Evolutionary conservation across 2,329 filamentous ascomycete genomes (phyloP).

Genomic region (Ophiocordyceps camponoti-rufipedis): DNA sequence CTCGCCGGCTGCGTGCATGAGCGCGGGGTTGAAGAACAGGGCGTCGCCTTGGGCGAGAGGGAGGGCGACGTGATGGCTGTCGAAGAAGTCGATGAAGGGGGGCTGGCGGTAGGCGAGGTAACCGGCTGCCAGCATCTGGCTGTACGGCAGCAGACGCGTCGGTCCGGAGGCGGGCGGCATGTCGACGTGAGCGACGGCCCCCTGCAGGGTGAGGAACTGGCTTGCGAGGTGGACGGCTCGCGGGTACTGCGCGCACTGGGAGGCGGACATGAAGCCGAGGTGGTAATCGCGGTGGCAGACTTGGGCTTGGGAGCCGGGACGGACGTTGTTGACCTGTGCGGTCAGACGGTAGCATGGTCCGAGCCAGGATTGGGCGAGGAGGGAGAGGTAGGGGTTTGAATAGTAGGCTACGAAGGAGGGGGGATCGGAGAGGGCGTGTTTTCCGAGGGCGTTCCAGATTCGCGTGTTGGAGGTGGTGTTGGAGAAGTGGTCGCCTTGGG

Average conservation of each 20-base stretch:
- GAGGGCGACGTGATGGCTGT: conserved; percentile 30
- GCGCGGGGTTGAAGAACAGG: conserved; percentile 43
- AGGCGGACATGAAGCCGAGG: conserved; percentile 39
- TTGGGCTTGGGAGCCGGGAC: conserved; percentile 38
- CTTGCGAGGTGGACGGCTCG: conserved; percentile 32
- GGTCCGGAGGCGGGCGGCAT: conserved; percentile 41
- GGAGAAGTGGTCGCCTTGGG: conserved; percentile 39
- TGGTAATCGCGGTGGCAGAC: conserved; percentile 44
- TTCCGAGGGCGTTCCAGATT: conserved; percentile 50
- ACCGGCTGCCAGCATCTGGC: conserved; percentile 35
- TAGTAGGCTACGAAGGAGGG: conserved; percentile 37
- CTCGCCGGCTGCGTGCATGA: conserved; percentile 44
- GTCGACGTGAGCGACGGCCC: conserved; percentile 42
- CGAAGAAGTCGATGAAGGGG: conserved; percentile 36
- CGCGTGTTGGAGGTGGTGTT: conserved; percentile 34
- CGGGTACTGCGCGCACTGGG: conserved; percentile 27
- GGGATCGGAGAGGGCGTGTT: conserved; percentile 34
- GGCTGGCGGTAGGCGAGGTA: conserved; percentile 36
- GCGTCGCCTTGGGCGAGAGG: conserved; percentile 38
- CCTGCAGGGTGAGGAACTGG: conserved; percentile 42
- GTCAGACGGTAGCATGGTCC: conserved; percentile 42
- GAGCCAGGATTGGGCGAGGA: conserved; percentile 36
- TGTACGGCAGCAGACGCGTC: conserved; percentile 42
- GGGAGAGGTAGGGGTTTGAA: conserved; percentile 36
- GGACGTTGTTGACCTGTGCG: conserved; percentile 43